These are phyloP conservation scores for Neonectria coccinea DNA, from an alignment of 2,329 filamentous ascomycete genomes.

Conservation along the genomic window DNA sequence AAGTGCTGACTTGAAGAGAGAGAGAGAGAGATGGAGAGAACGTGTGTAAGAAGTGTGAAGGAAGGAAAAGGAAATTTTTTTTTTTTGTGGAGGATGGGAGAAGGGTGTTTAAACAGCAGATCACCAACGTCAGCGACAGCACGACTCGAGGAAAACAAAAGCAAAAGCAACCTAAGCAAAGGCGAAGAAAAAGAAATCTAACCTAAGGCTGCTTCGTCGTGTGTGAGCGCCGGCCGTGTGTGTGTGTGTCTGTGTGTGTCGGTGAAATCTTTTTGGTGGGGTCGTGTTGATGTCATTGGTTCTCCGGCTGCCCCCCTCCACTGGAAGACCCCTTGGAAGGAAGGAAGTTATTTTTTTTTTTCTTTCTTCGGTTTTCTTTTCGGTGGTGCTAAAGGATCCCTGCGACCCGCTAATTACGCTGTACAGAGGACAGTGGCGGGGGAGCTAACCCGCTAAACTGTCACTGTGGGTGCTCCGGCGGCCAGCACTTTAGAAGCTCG, in stretches of 20 bases:
- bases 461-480: no score
- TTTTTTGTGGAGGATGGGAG: conserved; percentile 24
- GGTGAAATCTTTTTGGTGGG: conserved; percentile 48
- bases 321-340: conserved; percentile 30
- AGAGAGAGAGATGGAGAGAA: conserved; percentile 13
- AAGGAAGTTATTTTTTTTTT: conserved; percentile 34
- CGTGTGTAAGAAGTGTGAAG: conserved; percentile 1
- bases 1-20: background rate
- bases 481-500: conserved; percentile 31
- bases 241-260: conserved; percentile 20
- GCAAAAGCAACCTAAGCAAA: conserved; percentile 9
- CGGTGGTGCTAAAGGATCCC: conserved; percentile 4
- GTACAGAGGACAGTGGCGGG: background rate
- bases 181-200: background rate
- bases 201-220: conserved; percentile 30
- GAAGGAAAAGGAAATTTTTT: conserved; percentile 17
- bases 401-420: conserved; percentile 12
- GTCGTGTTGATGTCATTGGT: conserved; percentile 47
- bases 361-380: conserved; percentile 15
- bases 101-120: conserved; percentile 10
- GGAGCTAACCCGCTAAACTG: conserved; percentile 13
- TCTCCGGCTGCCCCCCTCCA: conserved; percentile 34
- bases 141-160: conserved; percentile 3
- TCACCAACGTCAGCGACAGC: conserved; percentile 4
- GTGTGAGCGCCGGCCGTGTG: background rate